Base-by-base conservation (phyloP, 1,284 basidiomycete genomes). In the Macrocystidia cucumis region DNA sequence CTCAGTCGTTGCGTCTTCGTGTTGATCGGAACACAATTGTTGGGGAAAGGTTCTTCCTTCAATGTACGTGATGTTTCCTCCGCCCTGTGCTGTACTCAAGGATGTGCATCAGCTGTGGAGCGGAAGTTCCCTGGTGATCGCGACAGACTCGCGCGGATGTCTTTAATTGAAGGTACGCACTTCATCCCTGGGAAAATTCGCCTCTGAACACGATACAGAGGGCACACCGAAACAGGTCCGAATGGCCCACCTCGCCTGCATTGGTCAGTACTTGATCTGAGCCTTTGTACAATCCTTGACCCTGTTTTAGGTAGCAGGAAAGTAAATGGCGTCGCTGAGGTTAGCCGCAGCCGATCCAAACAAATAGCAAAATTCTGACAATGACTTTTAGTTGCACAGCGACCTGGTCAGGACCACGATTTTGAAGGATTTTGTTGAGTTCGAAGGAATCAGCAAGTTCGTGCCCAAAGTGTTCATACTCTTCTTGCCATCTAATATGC, bases 291-390 rank as follows among this genome's bases (percentile, higher is more conserved):
- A 19, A 18, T 44, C 29, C 28, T 8, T n/a, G 26, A 3, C 14
- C 25, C 26, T 24, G 23, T 5, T 43, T 36, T 40, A 75, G 74
- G 81, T 55, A 77, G 85, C 65, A 66, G 85, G 54, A 91, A 86
- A 57, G 84, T 93, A 50, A 96, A 96, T 51, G 91, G 92, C 55
- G 92, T 96, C 14, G 91, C 92, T n/a, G 91, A 92, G 66, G 77
- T 88, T 39, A n/a, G 53, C 12, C 4, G n/a, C 9, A 3, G 5
- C 4, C 9, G 6, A 21, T 8, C 6, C 25, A n/a, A 34, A 17
- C 12, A 16, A 11, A 8, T 25, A 12, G 13, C 14, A n/a, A 24
- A 6, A 11, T 18, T 28, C 9, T 16, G 9, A 22, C 22, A 29
- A 12, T 9, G 6, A 27, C 11, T 11, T 19, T 5, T 45, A 81